Evolutionary conservation across 1,284 basidiomycete genomes (phyloP).

Genomic region (Chiua sp.): DNA sequence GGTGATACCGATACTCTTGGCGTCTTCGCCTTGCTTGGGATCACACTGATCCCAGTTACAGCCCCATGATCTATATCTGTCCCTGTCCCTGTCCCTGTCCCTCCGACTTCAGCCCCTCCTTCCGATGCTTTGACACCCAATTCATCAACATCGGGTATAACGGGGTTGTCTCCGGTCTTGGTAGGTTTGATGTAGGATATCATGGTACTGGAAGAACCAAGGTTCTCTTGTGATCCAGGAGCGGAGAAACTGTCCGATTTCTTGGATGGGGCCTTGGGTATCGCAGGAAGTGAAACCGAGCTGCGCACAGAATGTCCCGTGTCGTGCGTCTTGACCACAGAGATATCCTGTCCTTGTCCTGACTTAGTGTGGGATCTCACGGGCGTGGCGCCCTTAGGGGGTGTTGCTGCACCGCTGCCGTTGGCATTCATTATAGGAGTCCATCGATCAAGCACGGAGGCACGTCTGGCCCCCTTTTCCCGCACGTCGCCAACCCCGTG

Average conservation of each 20-base stretch:
- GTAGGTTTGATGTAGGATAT: constrained; percentile 56
- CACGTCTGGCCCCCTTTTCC: constrained; percentile 45
- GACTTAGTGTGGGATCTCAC: constrained; percentile 23
- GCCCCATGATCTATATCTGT: constrained; percentile 16
- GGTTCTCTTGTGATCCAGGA: constrained; percentile 26
- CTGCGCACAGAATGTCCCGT: constrained; percentile 37
- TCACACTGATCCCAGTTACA: constrained; percentile 21
- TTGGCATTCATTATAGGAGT: constrained; percentile 41
- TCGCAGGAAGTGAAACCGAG: constrained; percentile 28
- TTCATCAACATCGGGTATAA: constrained; percentile 56
- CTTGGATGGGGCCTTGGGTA: constrained; percentile 34
- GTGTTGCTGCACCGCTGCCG: constrained; percentile 32
- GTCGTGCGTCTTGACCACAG: constrained; percentile 32
- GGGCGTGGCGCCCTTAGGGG: constrained; percentile 41
- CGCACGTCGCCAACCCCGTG: constrained; percentile 34
- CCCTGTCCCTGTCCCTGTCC: constrained; percentile 2
- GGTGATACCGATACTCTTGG: constrained; percentile 36
- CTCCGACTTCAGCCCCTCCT: constrained; percentile 35
- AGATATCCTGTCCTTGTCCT: constrained; percentile 27
- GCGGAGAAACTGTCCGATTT: constrained; percentile 25
- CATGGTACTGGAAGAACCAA: constrained; percentile 56
- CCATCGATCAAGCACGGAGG: constrained; percentile 74
- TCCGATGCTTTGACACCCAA: constrained; percentile 53
- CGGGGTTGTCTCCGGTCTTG: constrained; percentile 52
- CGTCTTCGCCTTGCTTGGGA: constrained; percentile 23